Evolutionary conservation across 345 rosid species (phyloP).

Genomic region (Rubroshorea leprosula): DNA sequence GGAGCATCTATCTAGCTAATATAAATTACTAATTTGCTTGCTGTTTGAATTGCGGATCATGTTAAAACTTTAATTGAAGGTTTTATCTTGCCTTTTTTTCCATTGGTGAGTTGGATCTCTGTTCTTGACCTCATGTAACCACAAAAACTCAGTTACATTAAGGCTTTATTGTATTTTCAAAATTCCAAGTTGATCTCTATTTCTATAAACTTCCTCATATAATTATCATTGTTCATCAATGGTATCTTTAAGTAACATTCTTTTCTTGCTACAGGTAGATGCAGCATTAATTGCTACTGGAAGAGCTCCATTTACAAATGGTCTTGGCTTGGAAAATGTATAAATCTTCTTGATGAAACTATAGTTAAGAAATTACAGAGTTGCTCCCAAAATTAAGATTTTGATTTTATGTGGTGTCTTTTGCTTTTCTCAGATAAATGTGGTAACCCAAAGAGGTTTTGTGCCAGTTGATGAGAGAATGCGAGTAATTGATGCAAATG

Average conservation of each 20-base stretch:
- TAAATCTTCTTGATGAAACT: constrained; percentile 18
- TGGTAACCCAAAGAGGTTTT: constrained; percentile 84
- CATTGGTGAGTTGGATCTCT: neutral
- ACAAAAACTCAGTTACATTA: neutral
- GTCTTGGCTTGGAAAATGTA: constrained; percentile 95
- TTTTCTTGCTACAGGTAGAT: constrained; percentile 58
- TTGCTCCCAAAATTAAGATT: constrained; percentile 3
- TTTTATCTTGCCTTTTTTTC: neutral
- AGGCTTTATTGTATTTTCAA: neutral
- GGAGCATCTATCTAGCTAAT: no score
- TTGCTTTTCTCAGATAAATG: constrained; percentile 53
- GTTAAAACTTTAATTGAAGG: neutral
- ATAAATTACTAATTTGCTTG: no score
- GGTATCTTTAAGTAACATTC: neutral
- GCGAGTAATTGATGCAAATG: constrained; percentile 79
- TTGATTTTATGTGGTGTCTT: neutral
- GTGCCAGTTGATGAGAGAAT: constrained; percentile 87
- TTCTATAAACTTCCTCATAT: neutral
- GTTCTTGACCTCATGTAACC: neutral
- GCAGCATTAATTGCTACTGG: constrained; percentile 99
- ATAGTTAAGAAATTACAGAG: neutral
- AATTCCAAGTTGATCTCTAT: neutral
- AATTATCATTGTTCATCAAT: neutral
- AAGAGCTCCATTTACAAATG: constrained; percentile 96
- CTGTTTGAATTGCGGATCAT: no score